Evolutionary conservation across 306 rosid species (phyloP), one percentile per base, ranked within the genome.

Genomic region (barrel medic (Medicago truncatula)): DNA sequence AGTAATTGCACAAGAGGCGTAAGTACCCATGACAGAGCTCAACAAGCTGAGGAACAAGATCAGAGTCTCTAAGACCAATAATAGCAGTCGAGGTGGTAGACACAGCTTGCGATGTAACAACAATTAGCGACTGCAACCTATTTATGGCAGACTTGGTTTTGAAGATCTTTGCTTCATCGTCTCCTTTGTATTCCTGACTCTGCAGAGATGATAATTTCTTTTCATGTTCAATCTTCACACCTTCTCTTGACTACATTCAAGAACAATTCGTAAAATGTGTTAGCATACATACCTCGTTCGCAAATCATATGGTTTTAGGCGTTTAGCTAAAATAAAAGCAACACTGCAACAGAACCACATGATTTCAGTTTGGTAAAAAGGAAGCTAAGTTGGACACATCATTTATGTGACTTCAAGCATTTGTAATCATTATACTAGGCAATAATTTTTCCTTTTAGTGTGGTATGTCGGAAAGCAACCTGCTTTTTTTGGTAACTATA

Each of bases 101-200:
- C 78, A 96, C 99, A 4, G 99, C 99, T 83, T 96, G 97, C 71
- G 99, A 96, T 34, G 98, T 90, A 78, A 96, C 99, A 78, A 83
- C 56, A 67, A 92, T 92, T 20, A 96, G 88, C 6, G 98, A 92
- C 71, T 96, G 98, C 78, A 96, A 82, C 87, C 83, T 92, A 66
- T 84, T 87, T 83, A 96, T 90, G 60, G 98, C 83, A 39, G 96
- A 62, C 89, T 96, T 96, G 75, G 99, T 96, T 88, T 92, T 92
- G 87, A 88, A 86, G 74, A 92, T 74, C 91, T 96, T 92, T 61
- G 87, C 84, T 82, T 90, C 97, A 60, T 92, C 97, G 68, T 88
- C 97, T 61, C 98, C 97, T 81, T 89, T 96, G 93, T 86, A 90
- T 81, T 96, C 99, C 85, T 92, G 98, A 82, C 85, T 86, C 78